Base-by-base conservation (phyloP, 495 filamentous ascomycete genomes). In the Xylaria scruposa region DNA sequence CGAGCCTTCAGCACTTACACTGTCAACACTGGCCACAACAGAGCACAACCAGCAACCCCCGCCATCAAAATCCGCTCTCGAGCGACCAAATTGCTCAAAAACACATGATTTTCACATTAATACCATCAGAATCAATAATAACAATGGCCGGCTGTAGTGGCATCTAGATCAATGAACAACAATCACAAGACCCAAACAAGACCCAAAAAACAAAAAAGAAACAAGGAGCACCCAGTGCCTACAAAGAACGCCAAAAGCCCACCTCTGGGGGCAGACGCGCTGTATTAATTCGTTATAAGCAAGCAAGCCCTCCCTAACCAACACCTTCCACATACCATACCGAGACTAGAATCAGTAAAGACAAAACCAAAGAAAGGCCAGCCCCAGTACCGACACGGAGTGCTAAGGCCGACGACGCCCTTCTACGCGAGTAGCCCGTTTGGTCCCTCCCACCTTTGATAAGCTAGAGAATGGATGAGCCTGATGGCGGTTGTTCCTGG, bases 401-500 rank as follows among this genome's bases (percentile, higher is more conserved):
- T 46, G 24, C 36, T 47, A 38, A 49, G 67, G 12, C 69, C 24
- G 70, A 60, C 70, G 51, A 56, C 47, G 53, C 67, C 67, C 67
- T 69, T 61, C 53, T 44, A 49, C 67, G 54, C 54, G 26, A 59
- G 56, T 44, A 46, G 44, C 33, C 47, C 38, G 17, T 29, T 47
- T 71, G 21, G 68, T 33, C 51, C 8, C 33, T 36, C 56, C 26
- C n/a, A 19, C 46, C 54, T n/a, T 60, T 21, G 46, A 53, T 26
- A 73, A 71, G 75, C n/a, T 72, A 71, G 75, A 83, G 76, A 70
- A 86, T 86, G 85, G 83, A 86, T 73, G 83, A 85, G 65, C 77
- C 80, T 17, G 79, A 78, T 74, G 81, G 76, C 71, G 77, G 78
- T 72, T 82, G 75, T 75, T 80, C 74, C 65, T 86, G 85, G 85